Evolutionary conservation across 2,329 filamentous ascomycete species (phyloP), one percentile per base, ranked within the genome.

Genomic region (Sphaerostilbella broomeana): DNA sequence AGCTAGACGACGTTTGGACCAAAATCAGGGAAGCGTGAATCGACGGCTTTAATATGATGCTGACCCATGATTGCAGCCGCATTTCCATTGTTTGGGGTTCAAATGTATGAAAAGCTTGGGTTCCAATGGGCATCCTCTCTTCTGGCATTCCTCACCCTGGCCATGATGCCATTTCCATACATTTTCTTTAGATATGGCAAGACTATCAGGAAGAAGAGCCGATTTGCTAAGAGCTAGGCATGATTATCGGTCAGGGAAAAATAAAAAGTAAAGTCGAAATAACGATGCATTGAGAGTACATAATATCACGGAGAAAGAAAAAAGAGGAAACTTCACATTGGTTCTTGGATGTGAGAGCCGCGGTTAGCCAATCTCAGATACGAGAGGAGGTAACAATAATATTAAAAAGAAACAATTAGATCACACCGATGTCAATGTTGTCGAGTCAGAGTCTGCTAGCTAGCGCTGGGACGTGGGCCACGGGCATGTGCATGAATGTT

Each of bases 11-110:
- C 18, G 17, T 10, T 13, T n/a, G 21, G 36, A 38, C 10, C n/a
- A 10, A 21, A 10, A 12, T 16, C 20, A 26, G 13, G 17, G 19
- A 18, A 15, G 40, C n/a, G 12, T 17, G 4, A 6, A 11, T 27
- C 4, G 17, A n/a, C n/a, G n/a, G n/a, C n/a, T n/a, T 7, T 21
- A 21, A n/a, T 13, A 18, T 22, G 24, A 24, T 25, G 42, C 49
- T 55, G 30, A 52, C 44, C 22, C 31, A 12, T 19, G 20, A 31
- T 13, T 42, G 42, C 34, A 42, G 86, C 86, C 37, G 75, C 78
- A 4, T 89, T 89, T 50, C 84, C 84, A 11, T 65, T 88, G 3
- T 88, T 89, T 57, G 82, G 82, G 12, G 72, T 77, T 19, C 81
- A 80, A 48, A 77, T 89, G 79, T 90, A 87, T 54, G 57, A 73